Base-by-base conservation (phyloP, 2,329 filamentous ascomycete species). In the Trichoderma hamatum region DNA sequence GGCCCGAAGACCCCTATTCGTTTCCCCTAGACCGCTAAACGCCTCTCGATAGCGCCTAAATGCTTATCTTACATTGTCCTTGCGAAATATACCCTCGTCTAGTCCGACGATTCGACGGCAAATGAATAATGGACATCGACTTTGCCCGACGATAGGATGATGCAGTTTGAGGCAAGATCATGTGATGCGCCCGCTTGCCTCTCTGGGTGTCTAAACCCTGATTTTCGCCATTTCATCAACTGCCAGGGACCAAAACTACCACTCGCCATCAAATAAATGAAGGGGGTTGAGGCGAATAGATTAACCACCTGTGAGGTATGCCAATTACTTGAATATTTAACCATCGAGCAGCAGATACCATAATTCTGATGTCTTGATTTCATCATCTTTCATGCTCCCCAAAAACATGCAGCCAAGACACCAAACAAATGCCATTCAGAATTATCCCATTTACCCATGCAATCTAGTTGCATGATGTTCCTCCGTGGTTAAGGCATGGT, bases 381-480 rank as follows among this genome's bases (percentile, higher is more conserved):
- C 61, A 64, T 64, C 49, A n/a, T 54, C n/a, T 54, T 32, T 36
- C 61, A 54, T 34, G 39, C 21, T 16, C 7, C 16, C 46, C 32
- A 19, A 28, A 28, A 14, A 2, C 49, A 7, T 6, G 49, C 24
- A 24, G 49, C 49, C 39, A 43, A 13, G 32, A 10, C 32, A 34
- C 32, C 32, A 34, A 51, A n/a, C 2, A 51, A 24, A 11, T 21
- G 19, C 5, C 21, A 5, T 21, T 21, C 43, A 52, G 13, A 52
- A 6, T 26, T 19, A 16, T 54, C 51, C 24, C 24, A 32, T 65
- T 43, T 43, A 43, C 39, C 51, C 36, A 43, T 30, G 24, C 49
- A 30, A 30, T 54, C 62, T 46, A 32, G 5, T 28, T 62, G 60
- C 60, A 63, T 54, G 11, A 63, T 1, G n/a, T 52, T 54, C 21